These are phyloP conservation scores for Phanerochaete sordida DNA, from an alignment of 768 basidiomycete species.

Conservation along the genomic window DNA sequence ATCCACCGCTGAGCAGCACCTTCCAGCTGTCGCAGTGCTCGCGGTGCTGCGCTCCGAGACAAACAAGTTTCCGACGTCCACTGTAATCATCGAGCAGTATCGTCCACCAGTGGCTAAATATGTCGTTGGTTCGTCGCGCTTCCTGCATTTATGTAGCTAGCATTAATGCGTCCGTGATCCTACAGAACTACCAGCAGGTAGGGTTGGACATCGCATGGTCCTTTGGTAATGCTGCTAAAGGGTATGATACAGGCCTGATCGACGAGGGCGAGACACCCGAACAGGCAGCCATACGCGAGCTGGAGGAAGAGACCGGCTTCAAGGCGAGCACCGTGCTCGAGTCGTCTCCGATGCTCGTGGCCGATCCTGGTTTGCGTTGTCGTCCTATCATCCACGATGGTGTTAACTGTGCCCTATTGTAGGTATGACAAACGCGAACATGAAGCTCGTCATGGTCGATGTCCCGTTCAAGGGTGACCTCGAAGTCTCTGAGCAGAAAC, in stretches of 20 bases:
- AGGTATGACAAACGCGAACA: slow-evolving; percentile 97
- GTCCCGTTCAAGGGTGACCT: slow-evolving; percentile 66
- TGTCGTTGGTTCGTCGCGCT: slow-evolving; percentile 59
- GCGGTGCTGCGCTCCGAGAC: slow-evolving; percentile 76
- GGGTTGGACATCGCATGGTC: no score
- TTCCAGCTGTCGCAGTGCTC: slow-evolving; percentile 82
- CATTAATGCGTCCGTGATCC: not conserved
- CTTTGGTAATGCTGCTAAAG: slow-evolving; percentile 13
- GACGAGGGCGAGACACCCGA: slow-evolving; percentile 84
- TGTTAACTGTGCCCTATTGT: not conserved
- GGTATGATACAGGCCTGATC: slow-evolving; percentile 58
- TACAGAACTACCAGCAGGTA: slow-evolving; percentile 58
- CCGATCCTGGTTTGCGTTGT: slow-evolving; percentile 60
- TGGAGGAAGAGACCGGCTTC: slow-evolving; percentile 93
- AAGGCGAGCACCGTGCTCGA: slow-evolving; percentile 62
- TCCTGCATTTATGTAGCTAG: not conserved
- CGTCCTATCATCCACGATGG: not conserved
- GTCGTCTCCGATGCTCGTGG: slow-evolving; percentile 56
- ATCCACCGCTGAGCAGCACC: no score
- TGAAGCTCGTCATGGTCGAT: slow-evolving; percentile 77
- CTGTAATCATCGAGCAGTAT: slow-evolving; percentile 88
- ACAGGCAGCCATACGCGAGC: slow-evolving; percentile 81
- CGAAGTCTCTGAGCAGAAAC: slow-evolving; percentile 66
- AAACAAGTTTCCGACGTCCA: slow-evolving; percentile 68
- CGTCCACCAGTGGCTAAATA: slow-evolving; percentile 80